These are phyloP conservation scores for Linum trigynum DNA, from an alignment of 345 rosid species.

Conservation along the genomic window DNA sequence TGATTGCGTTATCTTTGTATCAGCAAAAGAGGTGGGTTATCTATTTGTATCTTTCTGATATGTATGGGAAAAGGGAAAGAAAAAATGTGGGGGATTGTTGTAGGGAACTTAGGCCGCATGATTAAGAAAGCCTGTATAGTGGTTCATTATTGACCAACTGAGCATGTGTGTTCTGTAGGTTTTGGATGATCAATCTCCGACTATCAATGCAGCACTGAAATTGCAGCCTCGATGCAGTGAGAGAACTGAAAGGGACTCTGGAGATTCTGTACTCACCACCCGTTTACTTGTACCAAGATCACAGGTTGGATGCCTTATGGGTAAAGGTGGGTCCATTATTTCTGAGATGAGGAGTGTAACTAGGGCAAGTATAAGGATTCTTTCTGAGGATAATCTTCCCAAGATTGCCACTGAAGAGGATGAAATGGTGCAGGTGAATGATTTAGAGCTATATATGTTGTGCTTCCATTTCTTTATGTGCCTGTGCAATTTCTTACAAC, in stretches of 20 bases:
- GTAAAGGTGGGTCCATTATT: slow-evolving; percentile 31
- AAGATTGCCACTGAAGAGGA: slow-evolving; percentile 26
- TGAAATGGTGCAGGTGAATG: slow-evolving; percentile 31
- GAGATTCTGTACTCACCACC: slow-evolving; percentile 27
- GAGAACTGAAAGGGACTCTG: slow-evolving; percentile 26
- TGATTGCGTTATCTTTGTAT: slow-evolving; percentile 28
- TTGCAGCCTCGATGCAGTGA: slow-evolving; percentile 33
- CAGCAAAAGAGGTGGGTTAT: slow-evolving; percentile 22
- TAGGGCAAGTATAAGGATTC: slow-evolving; percentile 26
- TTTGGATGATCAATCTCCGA: slow-evolving; percentile 26
- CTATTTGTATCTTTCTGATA: too few species aligned
- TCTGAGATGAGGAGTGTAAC: slow-evolving; percentile 28
- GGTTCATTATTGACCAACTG: not conserved
- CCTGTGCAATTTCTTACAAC: not conserved
- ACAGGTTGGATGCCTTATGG: slow-evolving; percentile 32
- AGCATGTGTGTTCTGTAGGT: slow-evolving; percentile 7
- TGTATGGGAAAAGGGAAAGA: too few species aligned
- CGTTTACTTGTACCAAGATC: slow-evolving; percentile 28
- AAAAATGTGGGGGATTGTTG: not conserved
- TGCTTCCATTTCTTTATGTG: not conserved
- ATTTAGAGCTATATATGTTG: not conserved
- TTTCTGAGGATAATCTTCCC: slow-evolving; percentile 24
- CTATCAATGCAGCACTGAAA: slow-evolving; percentile 25
- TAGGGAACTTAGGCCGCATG: not conserved
- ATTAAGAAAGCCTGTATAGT: not conserved